A percentile compares a stretch with the other conserved stretches of the same genome.
Evolutionary conservation across 2,329 filamentous ascomycete genomes (phyloP).

Genomic region (Ceratocystis harringtonii): DNA sequence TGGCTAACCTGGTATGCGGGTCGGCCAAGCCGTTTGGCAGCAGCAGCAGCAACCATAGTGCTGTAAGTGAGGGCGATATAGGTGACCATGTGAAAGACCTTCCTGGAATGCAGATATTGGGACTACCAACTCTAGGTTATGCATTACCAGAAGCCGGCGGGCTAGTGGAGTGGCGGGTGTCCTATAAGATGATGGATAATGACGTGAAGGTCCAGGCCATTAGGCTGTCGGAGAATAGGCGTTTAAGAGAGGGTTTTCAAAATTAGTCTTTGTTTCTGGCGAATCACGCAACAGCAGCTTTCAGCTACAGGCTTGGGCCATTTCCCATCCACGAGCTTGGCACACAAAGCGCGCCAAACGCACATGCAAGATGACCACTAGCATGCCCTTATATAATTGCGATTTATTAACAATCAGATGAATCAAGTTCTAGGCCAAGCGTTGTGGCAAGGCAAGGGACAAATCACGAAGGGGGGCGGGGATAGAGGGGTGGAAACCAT

Average conservation of each 20-base stretch:
- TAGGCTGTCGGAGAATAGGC: not conserved
- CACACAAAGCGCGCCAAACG: too few relatives aligned
- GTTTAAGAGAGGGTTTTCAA: not conserved
- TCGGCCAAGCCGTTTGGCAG: constrained; percentile 6
- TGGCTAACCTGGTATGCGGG: not conserved
- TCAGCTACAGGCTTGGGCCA: too few relatives aligned
- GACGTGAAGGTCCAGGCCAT: constrained; percentile 23
- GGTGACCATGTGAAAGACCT: not conserved
- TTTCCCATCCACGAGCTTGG: too few relatives aligned
- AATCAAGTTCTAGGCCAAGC: too few relatives aligned
- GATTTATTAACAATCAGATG: too few relatives aligned
- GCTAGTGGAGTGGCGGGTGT: constrained; percentile 35
- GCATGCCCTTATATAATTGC: too few relatives aligned
- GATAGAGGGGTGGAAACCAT: too few relatives aligned
- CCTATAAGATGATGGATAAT: constrained; percentile 36
- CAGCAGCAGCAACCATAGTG: not conserved
- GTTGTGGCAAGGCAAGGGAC: too few relatives aligned
- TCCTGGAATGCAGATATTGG: constrained; percentile 30
- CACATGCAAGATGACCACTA: too few relatives aligned
- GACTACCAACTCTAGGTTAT: constrained; percentile 38
- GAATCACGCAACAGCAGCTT: not conserved
- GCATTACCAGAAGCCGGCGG: constrained; percentile 32
- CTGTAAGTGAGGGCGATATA: not conserved
- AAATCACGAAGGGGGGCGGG: too few relatives aligned
- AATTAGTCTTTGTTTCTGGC: not conserved